Evolutionary conservation across 2,329 filamentous ascomycete species (phyloP), one percentile per base, ranked within the genome.

Genomic region (Sarocladiaceae sp.): DNA sequence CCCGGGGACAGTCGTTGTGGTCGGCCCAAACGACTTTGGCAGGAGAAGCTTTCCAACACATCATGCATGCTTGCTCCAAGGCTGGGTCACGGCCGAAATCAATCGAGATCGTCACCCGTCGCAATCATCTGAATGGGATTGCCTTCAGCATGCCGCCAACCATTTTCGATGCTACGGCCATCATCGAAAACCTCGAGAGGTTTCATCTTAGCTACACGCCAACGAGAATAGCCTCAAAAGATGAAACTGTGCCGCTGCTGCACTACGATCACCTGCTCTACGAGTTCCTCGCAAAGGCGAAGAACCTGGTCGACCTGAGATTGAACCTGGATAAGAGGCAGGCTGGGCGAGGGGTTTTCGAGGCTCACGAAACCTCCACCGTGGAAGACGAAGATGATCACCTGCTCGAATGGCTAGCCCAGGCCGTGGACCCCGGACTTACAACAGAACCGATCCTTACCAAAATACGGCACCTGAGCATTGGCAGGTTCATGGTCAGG

Each of bases 221-320:
- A 37, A 3, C 19, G 7, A n/a, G n/a, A n/a, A n/a, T n/a, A n/a
- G n/a, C n/a, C n/a, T n/a, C n/a, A n/a, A n/a, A n/a, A n/a, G n/a
- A n/a, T n/a, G n/a, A n/a, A n/a, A n/a, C n/a, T n/a, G n/a, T n/a
- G n/a, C n/a, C n/a, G n/a, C n/a, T n/a, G n/a, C n/a, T n/a, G n/a
- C 23, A 23, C 11, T 18, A 4, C 12, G 37, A 41, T 18, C 19
- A 41, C 23, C 21, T 53, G 29, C 47, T 66, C 1, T 51, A 57
- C 10, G 50, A 50, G 13, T 74, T 76, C 40, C 56, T 78, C 4
- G 53, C 54, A 1, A 56, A 56, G 21, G 55, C 65, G 1, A 48
- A 58, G 3, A 71, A 72, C 15, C 48, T 82, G 5, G 64, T 65
- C 23, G 70, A 76, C 51, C 61, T 82, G 4, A 68, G 78, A 3